phyloP scores from a whole-genome alignment of 495 filamentous ascomycete genomes.

The Astrocystis sublimbata region DNA sequence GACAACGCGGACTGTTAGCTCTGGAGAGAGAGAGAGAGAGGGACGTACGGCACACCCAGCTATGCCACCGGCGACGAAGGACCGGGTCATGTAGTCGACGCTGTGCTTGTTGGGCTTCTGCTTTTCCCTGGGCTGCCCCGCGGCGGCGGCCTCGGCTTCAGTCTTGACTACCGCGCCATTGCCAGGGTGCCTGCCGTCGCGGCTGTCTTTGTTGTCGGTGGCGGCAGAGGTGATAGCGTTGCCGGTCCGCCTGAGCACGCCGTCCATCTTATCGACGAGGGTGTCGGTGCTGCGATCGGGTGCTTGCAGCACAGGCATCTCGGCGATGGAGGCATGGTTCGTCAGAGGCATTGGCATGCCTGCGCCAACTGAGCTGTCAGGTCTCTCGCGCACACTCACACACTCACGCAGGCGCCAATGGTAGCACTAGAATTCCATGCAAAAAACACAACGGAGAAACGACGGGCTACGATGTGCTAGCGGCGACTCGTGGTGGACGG shows the following conservation, averaged over 20 bases:
- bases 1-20: background rate
- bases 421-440: conserved; percentile 6
- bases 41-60: conserved; percentile 79
- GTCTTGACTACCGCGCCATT: conserved; percentile 37
- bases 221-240: conserved; percentile 24
- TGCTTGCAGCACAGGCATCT: conserved; percentile 40
- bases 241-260: conserved; percentile 24
- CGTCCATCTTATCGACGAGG: conserved; percentile 29
- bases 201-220: conserved; percentile 20
- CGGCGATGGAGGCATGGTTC: conserved; percentile 51
- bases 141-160: too few relatives aligned
- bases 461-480: background rate
- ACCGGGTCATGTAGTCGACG: conserved; percentile 77
- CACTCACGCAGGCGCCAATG: background rate
- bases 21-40: background rate
- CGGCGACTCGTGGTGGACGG: background rate
- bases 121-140: conserved; percentile 21
- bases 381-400: background rate
- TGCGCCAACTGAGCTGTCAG: conserved; percentile 31
- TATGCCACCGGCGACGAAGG: conserved; percentile 80
- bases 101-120: conserved; percentile 64
- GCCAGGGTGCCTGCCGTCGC: conserved; percentile 36
- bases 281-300: conserved; percentile 33
- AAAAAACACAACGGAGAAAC: background rate
- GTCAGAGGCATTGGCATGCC: conserved; percentile 53